These are phyloP conservation scores for Sclerotiophoma versabilis DNA, from an alignment of 2,329 filamentous ascomycete genomes.

Conservation along the genomic window DNA sequence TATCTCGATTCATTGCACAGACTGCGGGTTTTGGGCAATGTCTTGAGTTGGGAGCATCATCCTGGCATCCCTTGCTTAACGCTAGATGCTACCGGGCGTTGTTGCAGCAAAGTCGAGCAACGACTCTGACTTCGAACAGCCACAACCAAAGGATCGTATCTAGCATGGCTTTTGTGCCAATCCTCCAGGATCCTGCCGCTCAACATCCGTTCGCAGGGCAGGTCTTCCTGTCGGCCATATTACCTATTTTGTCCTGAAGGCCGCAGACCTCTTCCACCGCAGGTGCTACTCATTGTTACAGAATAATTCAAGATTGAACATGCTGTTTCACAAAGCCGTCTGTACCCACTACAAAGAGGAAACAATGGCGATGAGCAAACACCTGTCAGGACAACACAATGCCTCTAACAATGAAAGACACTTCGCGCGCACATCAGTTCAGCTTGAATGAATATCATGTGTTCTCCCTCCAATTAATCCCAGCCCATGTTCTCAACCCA, in stretches of 20 bases:
- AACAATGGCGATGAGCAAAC: background rate
- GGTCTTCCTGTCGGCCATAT: background rate
- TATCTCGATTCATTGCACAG: background rate
- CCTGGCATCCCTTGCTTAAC: conserved; percentile 5
- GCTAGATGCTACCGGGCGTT: background rate
- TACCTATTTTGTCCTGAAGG: background rate
- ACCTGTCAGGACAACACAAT: background rate
- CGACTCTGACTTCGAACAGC: background rate
- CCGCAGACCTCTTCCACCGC: background rate
- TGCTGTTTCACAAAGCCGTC: background rate
- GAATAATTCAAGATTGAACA: background rate
- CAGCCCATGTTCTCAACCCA: background rate
- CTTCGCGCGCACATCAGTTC: background rate
- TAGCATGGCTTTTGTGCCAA: background rate
- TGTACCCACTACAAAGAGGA: background rate
- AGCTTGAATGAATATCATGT: background rate
- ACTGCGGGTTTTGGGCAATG: background rate
- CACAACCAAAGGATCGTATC: background rate
- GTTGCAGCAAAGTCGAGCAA: background rate
- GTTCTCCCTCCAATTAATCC: background rate
- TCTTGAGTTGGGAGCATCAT: background rate
- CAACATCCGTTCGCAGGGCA: background rate
- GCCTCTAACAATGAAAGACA: background rate
- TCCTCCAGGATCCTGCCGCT: background rate
- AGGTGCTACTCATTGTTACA: background rate